These are phyloP conservation scores for Hymenoscyphus fraxineus DNA, from an alignment of 2,329 filamentous ascomycete genomes.

Conservation along the genomic window DNA sequence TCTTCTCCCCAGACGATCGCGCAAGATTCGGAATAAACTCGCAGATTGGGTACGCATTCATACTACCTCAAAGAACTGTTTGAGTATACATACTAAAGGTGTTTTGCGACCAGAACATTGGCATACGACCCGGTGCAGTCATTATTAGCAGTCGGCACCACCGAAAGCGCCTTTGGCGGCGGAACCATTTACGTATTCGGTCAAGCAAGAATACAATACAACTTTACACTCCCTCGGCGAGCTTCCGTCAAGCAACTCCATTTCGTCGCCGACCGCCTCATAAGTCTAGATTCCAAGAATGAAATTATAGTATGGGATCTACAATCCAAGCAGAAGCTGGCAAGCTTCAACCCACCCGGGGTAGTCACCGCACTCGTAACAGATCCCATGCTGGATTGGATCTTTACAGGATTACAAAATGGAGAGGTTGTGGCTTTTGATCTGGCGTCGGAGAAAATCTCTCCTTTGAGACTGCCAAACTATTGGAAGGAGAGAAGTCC, in stretches of 20 bases:
- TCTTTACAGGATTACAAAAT: conserved; percentile 75
- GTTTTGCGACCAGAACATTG: conserved; percentile 59
- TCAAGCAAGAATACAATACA: conserved; percentile 72
- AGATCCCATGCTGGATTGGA: conserved; percentile 92
- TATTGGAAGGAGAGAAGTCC: conserved; percentile 76
- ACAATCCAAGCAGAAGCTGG: conserved; percentile 61
- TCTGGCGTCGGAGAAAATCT: conserved; percentile 73
- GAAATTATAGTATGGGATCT: conserved; percentile 83
- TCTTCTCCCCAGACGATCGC: conserved; percentile 82
- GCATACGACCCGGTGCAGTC: conserved; percentile 94
- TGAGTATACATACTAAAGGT: conserved; percentile 14
- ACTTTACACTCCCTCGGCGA: conserved; percentile 65
- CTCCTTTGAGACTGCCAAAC: conserved; percentile 79
- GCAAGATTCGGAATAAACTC: conserved; percentile 79
- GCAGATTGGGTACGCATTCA: conserved; percentile 55
- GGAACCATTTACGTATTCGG: conserved; percentile 90
- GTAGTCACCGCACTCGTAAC: conserved; percentile 70
- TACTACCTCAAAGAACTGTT: neutral
- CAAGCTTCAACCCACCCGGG: conserved; percentile 72
- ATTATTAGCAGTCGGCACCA: conserved; percentile 86
- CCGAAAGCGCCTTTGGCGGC: conserved; percentile 77
- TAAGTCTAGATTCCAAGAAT: conserved; percentile 81
- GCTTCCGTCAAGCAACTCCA: conserved; percentile 74
- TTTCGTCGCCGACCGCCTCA: conserved; percentile 80
- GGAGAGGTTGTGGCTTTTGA: conserved; percentile 93